phyloP scores from a whole-genome alignment of 176 grass and related monocot species.

The Carex cristatella region DNA sequence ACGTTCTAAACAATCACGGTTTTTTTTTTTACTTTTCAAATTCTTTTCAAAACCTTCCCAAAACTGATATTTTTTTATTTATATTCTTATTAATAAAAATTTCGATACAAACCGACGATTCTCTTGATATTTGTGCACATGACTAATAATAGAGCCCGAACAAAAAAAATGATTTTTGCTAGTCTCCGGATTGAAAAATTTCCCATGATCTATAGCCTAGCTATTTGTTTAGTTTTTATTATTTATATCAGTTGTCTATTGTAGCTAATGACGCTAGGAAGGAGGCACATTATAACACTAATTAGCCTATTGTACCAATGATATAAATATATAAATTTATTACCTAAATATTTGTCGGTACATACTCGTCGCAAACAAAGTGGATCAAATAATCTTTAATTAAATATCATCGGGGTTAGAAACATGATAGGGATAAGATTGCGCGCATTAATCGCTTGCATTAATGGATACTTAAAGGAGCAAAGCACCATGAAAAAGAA shows the following conservation, averaged over 20 bases:
- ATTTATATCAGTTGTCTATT: not conserved
- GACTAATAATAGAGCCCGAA: not conserved
- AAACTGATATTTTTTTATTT: too few relatives aligned
- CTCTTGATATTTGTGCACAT: not conserved
- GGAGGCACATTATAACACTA: not conserved
- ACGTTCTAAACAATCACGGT: too few relatives aligned
- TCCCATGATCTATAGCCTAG: not conserved
- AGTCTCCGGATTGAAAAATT: not conserved
- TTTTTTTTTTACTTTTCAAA: too few relatives aligned
- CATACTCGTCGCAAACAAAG: constrained; percentile 14
- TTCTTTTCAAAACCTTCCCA: too few relatives aligned
- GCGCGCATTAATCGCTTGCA: not conserved
- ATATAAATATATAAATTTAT: not conserved
- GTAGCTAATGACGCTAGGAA: not conserved
- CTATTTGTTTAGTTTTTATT: not conserved
- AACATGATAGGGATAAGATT: constrained; percentile 11
- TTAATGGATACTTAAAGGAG: constrained; percentile 17
- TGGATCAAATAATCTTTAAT: not conserved
- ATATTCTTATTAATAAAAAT: too few relatives aligned
- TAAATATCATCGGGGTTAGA: not conserved
- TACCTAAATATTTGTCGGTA: not conserved
- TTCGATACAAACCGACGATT: too few relatives aligned
- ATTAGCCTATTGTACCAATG: not conserved
- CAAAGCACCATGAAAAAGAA: constrained; percentile 5
- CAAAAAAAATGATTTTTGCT: not conserved